phyloP scores from a whole-genome alignment of 352 stramenopile genomes.

The Phytophthora meadii region DNA sequence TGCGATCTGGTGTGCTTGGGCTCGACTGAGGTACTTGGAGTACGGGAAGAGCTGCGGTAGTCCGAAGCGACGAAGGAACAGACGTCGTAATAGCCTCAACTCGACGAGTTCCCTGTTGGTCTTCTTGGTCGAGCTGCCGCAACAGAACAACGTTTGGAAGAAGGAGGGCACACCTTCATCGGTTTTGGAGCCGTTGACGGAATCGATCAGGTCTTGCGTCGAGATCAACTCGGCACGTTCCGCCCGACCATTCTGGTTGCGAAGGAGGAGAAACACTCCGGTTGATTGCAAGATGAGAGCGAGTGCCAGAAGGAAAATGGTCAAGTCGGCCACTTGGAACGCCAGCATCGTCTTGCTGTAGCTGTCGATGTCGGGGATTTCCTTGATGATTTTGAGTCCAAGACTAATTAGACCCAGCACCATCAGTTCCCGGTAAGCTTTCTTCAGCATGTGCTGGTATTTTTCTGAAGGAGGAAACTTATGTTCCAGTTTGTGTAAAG shows the following conservation, averaged over 20 bases:
- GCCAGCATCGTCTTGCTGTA: slow-evolving; percentile 49
- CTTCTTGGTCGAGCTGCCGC: slow-evolving; percentile 18
- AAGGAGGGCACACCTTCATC: slow-evolving; percentile 14
- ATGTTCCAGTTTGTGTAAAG: slow-evolving; percentile 56
- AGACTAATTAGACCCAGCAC: slow-evolving; percentile 65
- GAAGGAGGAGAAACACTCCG: slow-evolving; percentile 49
- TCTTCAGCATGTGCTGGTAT: slow-evolving; percentile 74
- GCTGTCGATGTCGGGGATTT: slow-evolving; percentile 40
- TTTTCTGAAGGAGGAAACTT: slow-evolving; percentile 56
- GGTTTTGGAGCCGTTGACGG: slow-evolving; percentile 4
- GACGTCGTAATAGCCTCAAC: slow-evolving; percentile 45
- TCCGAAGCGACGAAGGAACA: slow-evolving; percentile 49
- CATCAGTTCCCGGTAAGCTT: slow-evolving; percentile 69
- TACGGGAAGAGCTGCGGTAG: slow-evolving; percentile 65
- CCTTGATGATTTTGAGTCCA: slow-evolving; percentile 57
- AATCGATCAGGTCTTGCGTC: slow-evolving; percentile 39
- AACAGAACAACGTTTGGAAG: slow-evolving; percentile 25
- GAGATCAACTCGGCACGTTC: slow-evolving; percentile 54
- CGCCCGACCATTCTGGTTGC: slow-evolving; percentile 45
- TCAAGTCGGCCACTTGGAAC: slow-evolving; percentile 64
- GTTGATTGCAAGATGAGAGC: slow-evolving; percentile 59
- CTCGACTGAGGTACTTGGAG: slow-evolving; percentile 74
- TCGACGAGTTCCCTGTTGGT: slow-evolving; percentile 32
- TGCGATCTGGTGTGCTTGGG: slow-evolving; percentile 75
- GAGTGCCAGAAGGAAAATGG: slow-evolving; percentile 60